Conservation (phyloP, 2,329 filamentous ascomycete genomes). For the Verticillium isaacii region DNA sequence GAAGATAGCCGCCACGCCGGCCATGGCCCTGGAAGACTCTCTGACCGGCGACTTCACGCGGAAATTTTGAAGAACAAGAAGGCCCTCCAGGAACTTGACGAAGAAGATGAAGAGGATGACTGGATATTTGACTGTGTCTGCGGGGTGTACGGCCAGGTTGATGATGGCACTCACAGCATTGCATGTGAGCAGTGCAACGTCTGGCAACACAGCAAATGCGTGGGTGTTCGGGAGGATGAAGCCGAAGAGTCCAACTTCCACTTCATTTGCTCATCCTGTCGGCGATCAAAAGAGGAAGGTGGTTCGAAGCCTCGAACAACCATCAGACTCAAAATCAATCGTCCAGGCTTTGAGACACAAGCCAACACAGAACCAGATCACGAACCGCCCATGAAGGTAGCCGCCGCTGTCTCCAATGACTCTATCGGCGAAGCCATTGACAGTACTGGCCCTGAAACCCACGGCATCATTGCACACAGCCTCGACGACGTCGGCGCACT, state of each 20-base stretch:
- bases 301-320: constrained; percentile 49
- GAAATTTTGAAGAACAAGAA: constrained; percentile 77
- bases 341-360: constrained; percentile 4
- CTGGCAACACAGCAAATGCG: constrained; percentile 95
- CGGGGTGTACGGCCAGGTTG: constrained; percentile 84
- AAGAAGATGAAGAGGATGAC: constrained; percentile 60
- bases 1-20: constrained; percentile 64
- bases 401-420: neutral
- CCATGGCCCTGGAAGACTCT: constrained; percentile 56
- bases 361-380: neutral
- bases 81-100: constrained; percentile 65
- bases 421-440: neutral
- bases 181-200: constrained; percentile 91
- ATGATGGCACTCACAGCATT: constrained; percentile 90
- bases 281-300: constrained; percentile 59
- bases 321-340: constrained; percentile 50
- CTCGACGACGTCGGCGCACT: neutral
- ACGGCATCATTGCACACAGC: neutral
- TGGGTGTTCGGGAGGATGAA: constrained; percentile 71
- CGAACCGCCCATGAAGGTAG: neutral
- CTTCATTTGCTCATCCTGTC: constrained; percentile 79
- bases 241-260: constrained; percentile 84
- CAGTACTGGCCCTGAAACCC: neutral
- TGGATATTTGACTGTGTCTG: constrained; percentile 97
- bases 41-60: constrained; percentile 73